Percentiles rank a stretch among this genome's conserved stretches.
phyloP scores from a whole-genome alignment of 148 eudicot genomes.

The Drosera capensis region DNA sequence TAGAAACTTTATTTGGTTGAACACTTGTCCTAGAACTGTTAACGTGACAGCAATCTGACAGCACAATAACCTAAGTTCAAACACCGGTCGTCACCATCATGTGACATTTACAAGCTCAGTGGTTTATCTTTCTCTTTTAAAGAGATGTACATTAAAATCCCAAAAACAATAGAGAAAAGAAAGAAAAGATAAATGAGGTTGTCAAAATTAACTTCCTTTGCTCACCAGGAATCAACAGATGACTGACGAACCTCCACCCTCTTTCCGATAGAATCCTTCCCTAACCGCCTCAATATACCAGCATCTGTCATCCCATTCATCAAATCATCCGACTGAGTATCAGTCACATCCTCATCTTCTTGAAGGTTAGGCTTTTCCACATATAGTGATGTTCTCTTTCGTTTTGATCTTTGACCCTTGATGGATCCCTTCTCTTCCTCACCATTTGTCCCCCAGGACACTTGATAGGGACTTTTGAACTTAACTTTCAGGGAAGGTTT shows the following conservation, averaged over 20 bases:
- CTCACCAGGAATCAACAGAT: slow-evolving; percentile 77
- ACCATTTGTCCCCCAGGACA: slow-evolving; percentile 35
- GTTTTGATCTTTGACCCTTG: slow-evolving; percentile 88
- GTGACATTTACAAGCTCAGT: no score
- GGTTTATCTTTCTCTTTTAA: no score
- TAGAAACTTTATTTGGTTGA: no score
- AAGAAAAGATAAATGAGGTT: no score
- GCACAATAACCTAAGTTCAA: no score
- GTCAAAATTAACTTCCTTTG: no score
- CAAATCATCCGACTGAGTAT: slow-evolving; percentile 24
- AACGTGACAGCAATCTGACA: no score
- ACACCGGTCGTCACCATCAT: no score
- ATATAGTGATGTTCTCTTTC: slow-evolving; percentile 47
- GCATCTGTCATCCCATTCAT: slow-evolving; percentile 57
- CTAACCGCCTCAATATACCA: slow-evolving; percentile 76
- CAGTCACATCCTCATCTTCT: slow-evolving; percentile 32
- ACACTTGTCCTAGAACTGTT: no score
- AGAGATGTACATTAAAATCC: no score
- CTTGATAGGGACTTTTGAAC: slow-evolving; percentile 51
- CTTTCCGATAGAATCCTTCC: slow-evolving; percentile 88
- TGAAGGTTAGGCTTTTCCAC: slow-evolving; percentile 21
- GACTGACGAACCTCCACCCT: slow-evolving; percentile 87
- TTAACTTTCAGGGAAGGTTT: slow-evolving; percentile 66
- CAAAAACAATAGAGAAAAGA: no score
- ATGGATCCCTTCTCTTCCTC: slow-evolving; percentile 60